Evolutionary conservation across 345 rosid genomes (phyloP), one percentile per base, ranked within the genome.

Genomic region (Kernera saxatilis): DNA sequence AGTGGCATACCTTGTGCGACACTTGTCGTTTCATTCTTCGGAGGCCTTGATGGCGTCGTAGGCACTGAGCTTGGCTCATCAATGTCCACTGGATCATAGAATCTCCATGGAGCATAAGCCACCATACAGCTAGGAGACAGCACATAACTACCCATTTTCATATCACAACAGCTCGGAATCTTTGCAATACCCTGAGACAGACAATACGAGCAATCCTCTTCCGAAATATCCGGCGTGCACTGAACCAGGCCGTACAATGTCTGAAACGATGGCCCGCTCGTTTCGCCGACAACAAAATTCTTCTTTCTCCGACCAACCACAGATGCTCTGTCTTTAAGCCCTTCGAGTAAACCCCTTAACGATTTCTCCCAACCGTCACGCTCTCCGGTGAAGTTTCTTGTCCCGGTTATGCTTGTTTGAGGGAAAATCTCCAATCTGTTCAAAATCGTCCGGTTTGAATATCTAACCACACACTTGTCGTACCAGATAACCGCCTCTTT

Each of bases 171-270:
- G 3, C 15, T 26, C 11, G 74, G 67, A 50, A 78, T 72, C 70
- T n/a, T 23, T 1, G 53, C 19, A 36, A 55, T 39, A 32, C 70
- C 67, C 15, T 3, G 21, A 1, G 23, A 29, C 54, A 84, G 62
- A 77, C 93, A 87, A 4, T n/a, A 10, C 8, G 50, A 40, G 64
- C 93, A 86, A 1, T 82, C 80, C 23, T 7, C 0, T 23, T 36
- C 67, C 36, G 77, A 62, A 39, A 90, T 45, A 61, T 90, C 90
- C 2, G 83, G 80, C 5, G 86, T 81, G 78, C 97, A 90, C 70
- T 86, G 90, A 8, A 75, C 80, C 4, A 82, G 43, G 5, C 76
- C 79, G 33, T 60, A 81, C 33, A 80, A 8, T 12, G 48, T 72
- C 43, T 29, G 68, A 33, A 48, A 75, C 5, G 11, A 15, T 0